Evolutionary conservation across 139 green algal species (phyloP).

Genomic region (Cymbomonas tetramitiformis): DNA sequence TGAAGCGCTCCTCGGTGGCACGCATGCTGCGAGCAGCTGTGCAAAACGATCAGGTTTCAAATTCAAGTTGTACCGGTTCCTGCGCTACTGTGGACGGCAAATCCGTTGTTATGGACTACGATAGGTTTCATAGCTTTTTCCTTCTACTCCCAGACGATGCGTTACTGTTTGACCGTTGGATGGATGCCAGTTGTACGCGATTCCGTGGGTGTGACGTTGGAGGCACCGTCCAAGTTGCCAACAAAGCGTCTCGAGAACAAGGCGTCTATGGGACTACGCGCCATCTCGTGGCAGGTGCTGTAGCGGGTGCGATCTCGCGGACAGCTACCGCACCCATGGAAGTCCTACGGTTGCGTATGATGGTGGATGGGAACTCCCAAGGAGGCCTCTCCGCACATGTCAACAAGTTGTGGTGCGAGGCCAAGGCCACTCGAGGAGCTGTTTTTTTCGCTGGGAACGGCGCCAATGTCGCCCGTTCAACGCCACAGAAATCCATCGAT

Average conservation of each 20-base stretch:
- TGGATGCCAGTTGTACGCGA: too few relatives aligned
- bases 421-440: conserved; percentile 24
- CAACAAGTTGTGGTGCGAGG: background rate
- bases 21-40: too few relatives aligned
- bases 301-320: conserved; percentile 42
- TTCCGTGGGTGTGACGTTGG: too few relatives aligned
- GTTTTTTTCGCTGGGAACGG: conserved; percentile 55
- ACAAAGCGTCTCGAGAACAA: too few relatives aligned
- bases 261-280: too few relatives aligned
- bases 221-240: too few relatives aligned
- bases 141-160: too few relatives aligned
- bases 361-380: background rate
- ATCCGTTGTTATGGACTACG: too few relatives aligned
- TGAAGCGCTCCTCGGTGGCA: too few relatives aligned
- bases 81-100: background rate
- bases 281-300: conserved; percentile 58
- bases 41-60: background rate
- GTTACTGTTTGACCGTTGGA: too few relatives aligned
- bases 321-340: conserved; percentile 11
- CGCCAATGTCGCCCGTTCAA: conserved; percentile 49
- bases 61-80: background rate
- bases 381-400: background rate
- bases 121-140: too few relatives aligned
- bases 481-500: conserved; percentile 52
- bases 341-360: conserved; percentile 5